phyloP scores from a whole-genome alignment of 176 grass and related monocot species.

The Carex littledalei region DNA sequence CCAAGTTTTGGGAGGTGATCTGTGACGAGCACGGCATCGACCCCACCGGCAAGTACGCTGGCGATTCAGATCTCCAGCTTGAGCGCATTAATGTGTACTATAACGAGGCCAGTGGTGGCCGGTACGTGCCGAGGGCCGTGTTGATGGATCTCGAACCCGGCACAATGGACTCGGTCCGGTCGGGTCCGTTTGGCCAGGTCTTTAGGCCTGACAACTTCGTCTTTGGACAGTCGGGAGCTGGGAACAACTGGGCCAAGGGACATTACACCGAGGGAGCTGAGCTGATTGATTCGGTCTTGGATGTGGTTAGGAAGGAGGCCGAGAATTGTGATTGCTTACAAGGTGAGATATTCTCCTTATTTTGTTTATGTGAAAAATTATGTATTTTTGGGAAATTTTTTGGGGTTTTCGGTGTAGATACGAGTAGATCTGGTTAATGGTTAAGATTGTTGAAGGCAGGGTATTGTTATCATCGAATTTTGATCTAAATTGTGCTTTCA shows the following conservation, averaged over 20 bases:
- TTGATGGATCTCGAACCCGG: constrained; percentile 96
- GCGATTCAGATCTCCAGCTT: constrained; percentile 81
- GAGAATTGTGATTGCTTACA: constrained; percentile 97
- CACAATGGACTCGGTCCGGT: constrained; percentile 85
- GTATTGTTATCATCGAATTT: neutral
- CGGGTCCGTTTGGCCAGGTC: constrained; percentile 70
- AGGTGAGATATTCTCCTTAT: constrained; percentile 25
- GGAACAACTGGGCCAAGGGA: constrained; percentile 91
- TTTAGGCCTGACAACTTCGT: constrained; percentile 94
- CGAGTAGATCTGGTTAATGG: neutral
- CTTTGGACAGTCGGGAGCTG: constrained; percentile 87
- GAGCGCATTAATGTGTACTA: constrained; percentile 98
- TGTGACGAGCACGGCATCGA: constrained; percentile 94
- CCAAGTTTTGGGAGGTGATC: constrained; percentile 97
- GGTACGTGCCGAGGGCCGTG: constrained; percentile 79
- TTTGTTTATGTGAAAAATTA: neutral
- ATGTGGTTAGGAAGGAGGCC: constrained; percentile 86
- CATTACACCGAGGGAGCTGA: constrained; percentile 88
- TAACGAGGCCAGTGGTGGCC: constrained; percentile 81
- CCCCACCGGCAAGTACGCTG: constrained; percentile 60
- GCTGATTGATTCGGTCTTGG: constrained; percentile 83
- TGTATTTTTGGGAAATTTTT: neutral
- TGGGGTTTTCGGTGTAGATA: neutral
- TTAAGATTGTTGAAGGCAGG: neutral
- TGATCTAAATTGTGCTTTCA: neutral